Evolutionary conservation across 148 eudicot species (phyloP).

Genomic region (Selenicereus undatus): DNA sequence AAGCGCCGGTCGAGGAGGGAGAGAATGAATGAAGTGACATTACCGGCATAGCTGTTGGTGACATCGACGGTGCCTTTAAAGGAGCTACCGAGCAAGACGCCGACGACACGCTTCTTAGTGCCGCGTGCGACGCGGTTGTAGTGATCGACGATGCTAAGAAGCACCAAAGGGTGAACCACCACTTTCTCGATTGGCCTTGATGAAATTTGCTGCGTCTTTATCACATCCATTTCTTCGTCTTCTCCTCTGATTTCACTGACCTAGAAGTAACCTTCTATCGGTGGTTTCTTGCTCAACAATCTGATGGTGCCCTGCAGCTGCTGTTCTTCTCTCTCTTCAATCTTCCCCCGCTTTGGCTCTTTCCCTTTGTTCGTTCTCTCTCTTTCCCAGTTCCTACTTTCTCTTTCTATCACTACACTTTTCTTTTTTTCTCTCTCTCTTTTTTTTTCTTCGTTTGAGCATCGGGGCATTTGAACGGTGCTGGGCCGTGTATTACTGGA

Average conservation of each 20-base stretch:
- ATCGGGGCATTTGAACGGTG: too few relatives aligned
- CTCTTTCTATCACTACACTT: too few relatives aligned
- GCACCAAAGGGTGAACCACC: slow-evolving; percentile 87
- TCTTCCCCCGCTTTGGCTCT: background rate
- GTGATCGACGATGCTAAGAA: slow-evolving; percentile 92
- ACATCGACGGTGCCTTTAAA: slow-evolving; percentile 83
- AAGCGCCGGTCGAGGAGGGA: background rate
- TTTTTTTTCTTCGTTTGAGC: too few relatives aligned
- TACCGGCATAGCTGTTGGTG: slow-evolving; percentile 89
- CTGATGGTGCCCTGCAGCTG: background rate
- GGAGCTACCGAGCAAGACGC: slow-evolving; percentile 78
- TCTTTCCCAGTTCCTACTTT: too few relatives aligned
- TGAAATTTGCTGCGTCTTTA: slow-evolving; percentile 88
- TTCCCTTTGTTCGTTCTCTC: too few relatives aligned
- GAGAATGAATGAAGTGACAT: slow-evolving; percentile 5
- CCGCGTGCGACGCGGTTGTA: slow-evolving; percentile 97
- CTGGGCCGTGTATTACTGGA: too few relatives aligned
- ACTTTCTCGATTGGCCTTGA: slow-evolving; percentile 76
- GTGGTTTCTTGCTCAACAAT: slow-evolving; percentile 3
- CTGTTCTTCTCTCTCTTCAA: background rate
- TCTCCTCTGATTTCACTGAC: background rate
- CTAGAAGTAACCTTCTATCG: background rate
- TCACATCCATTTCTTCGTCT: slow-evolving; percentile 62
- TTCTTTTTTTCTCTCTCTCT: too few relatives aligned
- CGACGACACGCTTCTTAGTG: slow-evolving; percentile 87